Conservation (phyloP, 257 asterid species). For the Nicotiana tabacum region DNA sequence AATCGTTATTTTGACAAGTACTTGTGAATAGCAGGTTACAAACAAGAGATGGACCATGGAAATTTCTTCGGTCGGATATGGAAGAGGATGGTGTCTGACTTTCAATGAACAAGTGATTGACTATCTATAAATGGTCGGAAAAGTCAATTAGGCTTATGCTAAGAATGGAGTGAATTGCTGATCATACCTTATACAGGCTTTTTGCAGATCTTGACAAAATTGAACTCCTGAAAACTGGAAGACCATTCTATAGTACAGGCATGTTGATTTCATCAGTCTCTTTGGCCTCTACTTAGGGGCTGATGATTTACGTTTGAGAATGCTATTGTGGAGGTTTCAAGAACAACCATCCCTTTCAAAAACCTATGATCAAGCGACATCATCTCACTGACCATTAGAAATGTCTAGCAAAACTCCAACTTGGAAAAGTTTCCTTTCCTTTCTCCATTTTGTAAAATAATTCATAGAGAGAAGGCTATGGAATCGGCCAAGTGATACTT, state of each 20-base stretch:
- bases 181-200: neutral
- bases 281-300: neutral
- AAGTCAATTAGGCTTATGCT: neutral
- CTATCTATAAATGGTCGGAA: neutral
- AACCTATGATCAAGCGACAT: neutral
- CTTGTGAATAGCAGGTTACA: conserved; percentile 47
- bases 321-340: neutral
- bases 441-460: neutral
- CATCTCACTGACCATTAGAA: neutral
- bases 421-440: neutral
- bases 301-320: neutral
- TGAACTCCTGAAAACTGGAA: neutral
- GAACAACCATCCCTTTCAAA: neutral
- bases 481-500: neutral
- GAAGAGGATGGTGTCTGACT: conserved; percentile 40
- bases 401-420: neutral
- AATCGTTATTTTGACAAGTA: conserved; percentile 6
- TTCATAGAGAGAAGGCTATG: neutral
- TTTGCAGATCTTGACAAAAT: conserved; percentile 1
- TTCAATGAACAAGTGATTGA: neutral
- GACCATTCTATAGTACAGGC: neutral
- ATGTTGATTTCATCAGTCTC: neutral
- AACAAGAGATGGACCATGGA: conserved; percentile 84
- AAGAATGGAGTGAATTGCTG: neutral
- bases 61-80: conserved; percentile 41